Evolutionary conservation across 129 eudicot genomes (phyloP).

Genomic region (Artemisia argyi): DNA sequence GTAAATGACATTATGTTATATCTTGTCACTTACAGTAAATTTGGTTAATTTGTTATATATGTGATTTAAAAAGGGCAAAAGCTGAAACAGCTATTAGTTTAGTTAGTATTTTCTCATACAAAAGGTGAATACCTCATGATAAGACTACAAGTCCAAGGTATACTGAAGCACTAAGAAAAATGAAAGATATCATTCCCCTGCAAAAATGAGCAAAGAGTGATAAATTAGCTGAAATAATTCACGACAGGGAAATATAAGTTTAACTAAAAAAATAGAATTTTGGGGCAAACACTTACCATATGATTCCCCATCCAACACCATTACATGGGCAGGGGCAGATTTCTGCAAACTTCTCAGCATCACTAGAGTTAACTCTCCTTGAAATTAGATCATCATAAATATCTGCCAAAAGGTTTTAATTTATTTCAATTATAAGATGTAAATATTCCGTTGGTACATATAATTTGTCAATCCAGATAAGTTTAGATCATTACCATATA

Average conservation of each 20-base stretch:
- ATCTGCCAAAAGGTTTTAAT: conserved; percentile 49
- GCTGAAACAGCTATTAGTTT: background rate
- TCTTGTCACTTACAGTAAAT: background rate
- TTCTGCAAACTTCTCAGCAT: conserved; percentile 99
- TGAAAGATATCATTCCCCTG: conserved; percentile 97
- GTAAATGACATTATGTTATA: background rate
- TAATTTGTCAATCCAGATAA: conserved; percentile 14
- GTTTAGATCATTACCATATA: conserved; percentile 63
- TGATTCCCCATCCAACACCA: conserved; percentile 92
- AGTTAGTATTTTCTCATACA: background rate
- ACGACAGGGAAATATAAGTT: background rate
- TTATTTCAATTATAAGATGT: background rate
- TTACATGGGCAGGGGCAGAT: conserved; percentile 94
- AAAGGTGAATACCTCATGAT: conserved; percentile 69
- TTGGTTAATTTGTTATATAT: background rate
- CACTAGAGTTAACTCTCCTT: conserved; percentile 90
- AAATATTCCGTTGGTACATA: background rate
- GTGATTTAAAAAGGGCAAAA: background rate
- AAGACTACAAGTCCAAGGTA: conserved; percentile 95
- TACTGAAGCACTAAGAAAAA: conserved; percentile 75
- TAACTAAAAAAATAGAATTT: background rate
- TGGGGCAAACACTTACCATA: conserved; percentile 56
- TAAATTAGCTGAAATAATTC: conserved; percentile 1
- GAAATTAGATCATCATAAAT: conserved; percentile 94
- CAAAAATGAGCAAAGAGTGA: conserved; percentile 20